Conservation (phyloP, 257 asterid genomes). For the Galeopsis tetrahit region DNA sequence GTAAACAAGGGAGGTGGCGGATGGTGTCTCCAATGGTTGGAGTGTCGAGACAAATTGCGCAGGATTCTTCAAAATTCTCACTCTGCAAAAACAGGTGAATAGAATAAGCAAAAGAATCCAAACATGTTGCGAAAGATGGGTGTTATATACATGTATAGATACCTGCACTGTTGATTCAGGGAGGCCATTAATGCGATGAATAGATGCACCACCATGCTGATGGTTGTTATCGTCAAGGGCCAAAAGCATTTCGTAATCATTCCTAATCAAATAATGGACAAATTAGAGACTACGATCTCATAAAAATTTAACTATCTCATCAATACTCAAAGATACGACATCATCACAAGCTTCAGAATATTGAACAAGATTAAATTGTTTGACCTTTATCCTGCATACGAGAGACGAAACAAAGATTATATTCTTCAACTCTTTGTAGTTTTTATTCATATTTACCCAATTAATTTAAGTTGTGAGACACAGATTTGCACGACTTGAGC, state of each 20-base stretch:
- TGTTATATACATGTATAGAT: neutral
- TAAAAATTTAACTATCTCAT: neutral
- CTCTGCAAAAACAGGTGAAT: slow-evolving; percentile 50
- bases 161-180: slow-evolving; percentile 92
- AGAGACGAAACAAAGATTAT: neutral
- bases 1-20: slow-evolving; percentile 95
- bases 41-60: slow-evolving; percentile 88
- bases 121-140: neutral
- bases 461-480: slow-evolving; percentile 8
- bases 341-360: neutral
- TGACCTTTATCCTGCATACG: neutral
- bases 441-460: neutral
- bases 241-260: slow-evolving; percentile 90
- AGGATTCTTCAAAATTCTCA: slow-evolving; percentile 69
- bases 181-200: slow-evolving; percentile 70
- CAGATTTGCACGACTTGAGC: slow-evolving; percentile 4
- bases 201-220: slow-evolving; percentile 71
- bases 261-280: slow-evolving; percentile 45
- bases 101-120: slow-evolving; percentile 18
- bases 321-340: neutral
- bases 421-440: neutral
- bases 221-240: slow-evolving; percentile 88
- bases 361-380: neutral
- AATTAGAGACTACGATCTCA: neutral
- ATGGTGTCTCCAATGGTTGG: slow-evolving; percentile 75